Conservation (phyloP, 2,329 filamentous ascomycete genomes). For the Dothideomycetidae sp. region DNA sequence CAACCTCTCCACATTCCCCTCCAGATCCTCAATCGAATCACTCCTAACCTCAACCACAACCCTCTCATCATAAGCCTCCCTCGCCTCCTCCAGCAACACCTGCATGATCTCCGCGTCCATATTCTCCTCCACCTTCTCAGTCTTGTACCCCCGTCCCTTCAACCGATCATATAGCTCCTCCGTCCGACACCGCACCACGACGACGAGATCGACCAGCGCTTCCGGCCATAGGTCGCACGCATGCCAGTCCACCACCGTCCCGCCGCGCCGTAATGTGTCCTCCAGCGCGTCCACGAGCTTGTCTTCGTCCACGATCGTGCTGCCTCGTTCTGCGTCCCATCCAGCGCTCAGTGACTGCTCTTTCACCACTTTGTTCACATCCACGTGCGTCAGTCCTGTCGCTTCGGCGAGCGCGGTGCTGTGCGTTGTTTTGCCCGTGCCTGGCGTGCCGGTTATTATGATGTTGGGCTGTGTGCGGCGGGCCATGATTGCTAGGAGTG, state of each 20-base stretch:
- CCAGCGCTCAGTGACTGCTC: conserved; percentile 76
- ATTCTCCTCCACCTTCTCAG: conserved; percentile 87
- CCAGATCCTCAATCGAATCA: conserved; percentile 70
- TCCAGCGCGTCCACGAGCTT: conserved; percentile 89
- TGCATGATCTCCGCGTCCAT: conserved; percentile 97
- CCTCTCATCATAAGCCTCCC: conserved; percentile 71
- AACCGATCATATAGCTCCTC: conserved; percentile 73
- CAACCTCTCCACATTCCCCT: conserved; percentile 73
- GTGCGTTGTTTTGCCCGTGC: conserved; percentile 90
- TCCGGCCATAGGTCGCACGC: conserved; percentile 90
- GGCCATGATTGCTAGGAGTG: conserved; percentile 18
- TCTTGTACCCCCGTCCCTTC: conserved; percentile 61
- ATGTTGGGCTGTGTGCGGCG: conserved; percentile 62
- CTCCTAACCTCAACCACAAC: conserved; percentile 82
- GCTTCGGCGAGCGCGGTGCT: conserved; percentile 65
- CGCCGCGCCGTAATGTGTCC: conserved; percentile 60
- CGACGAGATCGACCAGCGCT: conserved; percentile 87
- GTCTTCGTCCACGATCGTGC: conserved; percentile 92
- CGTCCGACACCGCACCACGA: conserved; percentile 75
- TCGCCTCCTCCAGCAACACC: conserved; percentile 77
- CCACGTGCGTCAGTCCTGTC: conserved; percentile 66
- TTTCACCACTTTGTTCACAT: conserved; percentile 84
- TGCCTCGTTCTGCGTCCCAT: conserved; percentile 67
- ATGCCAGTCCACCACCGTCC: conserved; percentile 93
- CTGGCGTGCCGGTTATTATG: conserved; percentile 87